Percentiles rank a stretch among this genome's conserved stretches.
Conservation (phyloP, 768 basidiomycete genomes). For the Mrakia frigida region DNA sequence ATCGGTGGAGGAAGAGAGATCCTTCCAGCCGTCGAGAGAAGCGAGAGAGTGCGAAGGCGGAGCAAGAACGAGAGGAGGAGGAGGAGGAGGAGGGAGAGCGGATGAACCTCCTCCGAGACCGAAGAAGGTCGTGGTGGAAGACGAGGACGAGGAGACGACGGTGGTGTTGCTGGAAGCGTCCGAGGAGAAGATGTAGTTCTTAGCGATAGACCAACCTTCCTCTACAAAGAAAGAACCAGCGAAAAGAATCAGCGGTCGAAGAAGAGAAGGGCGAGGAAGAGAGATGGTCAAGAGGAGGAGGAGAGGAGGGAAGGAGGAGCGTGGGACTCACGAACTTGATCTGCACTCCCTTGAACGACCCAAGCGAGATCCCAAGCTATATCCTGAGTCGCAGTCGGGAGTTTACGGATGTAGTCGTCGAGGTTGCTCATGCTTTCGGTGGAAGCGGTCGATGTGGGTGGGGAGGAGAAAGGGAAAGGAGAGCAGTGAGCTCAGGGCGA, state of each 20-base stretch:
- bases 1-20: neutral
- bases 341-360: neutral
- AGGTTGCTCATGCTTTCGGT: neutral
- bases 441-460: neutral
- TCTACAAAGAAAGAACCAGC: neutral
- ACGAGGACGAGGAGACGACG: neutral
- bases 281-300: neutral
- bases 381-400: neutral
- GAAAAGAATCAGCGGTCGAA: conserved; percentile 1
- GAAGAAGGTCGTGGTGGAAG: conserved; percentile 7
- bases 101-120: neutral
- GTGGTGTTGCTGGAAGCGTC: neutral
- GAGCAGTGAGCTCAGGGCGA: neutral
- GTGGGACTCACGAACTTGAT: conserved; percentile 11
- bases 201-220: neutral
- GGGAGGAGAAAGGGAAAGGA: neutral
- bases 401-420: conserved; percentile 9
- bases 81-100: neutral
- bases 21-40: neutral
- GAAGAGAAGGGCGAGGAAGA: neutral
- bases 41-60: neutral
- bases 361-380: neutral
- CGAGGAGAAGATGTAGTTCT: neutral
- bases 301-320: neutral
- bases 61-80: neutral